Evolutionary conservation across 2,329 filamentous ascomycete species (phyloP).

Genomic region (Botrytis galanthina): DNA sequence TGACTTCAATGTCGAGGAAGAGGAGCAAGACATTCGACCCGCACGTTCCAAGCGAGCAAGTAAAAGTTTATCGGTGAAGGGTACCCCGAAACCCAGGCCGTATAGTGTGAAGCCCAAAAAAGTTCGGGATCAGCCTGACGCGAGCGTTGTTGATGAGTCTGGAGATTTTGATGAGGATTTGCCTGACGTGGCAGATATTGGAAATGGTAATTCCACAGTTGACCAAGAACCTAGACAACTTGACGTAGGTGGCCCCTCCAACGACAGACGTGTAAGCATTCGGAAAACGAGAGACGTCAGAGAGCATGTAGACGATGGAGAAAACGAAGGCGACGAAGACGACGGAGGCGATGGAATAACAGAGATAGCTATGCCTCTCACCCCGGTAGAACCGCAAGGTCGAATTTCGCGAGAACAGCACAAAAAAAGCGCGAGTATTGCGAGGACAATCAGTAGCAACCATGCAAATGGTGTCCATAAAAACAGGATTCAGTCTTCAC

Average conservation of each 20-base stretch:
- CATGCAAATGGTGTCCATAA: neutral
- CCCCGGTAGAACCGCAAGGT: neutral
- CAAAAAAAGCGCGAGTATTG: neutral
- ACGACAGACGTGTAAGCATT: neutral
- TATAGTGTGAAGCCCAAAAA: conserved; percentile 9
- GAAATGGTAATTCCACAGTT: neutral
- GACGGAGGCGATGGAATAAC: neutral
- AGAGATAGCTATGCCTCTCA: neutral
- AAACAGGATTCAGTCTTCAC: neutral
- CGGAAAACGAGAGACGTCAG: neutral
- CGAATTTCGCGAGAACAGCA: neutral
- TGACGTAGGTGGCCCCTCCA: neutral
- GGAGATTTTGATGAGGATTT: neutral
- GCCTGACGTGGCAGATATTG: neutral
- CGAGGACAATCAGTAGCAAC: neutral
- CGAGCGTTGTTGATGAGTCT: neutral
- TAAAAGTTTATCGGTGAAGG: neutral
- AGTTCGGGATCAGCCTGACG: conserved; percentile 18
- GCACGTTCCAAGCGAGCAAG: neutral
- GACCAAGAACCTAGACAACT: neutral
- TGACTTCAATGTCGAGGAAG: neutral
- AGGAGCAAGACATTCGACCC: neutral
- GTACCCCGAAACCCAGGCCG: neutral
- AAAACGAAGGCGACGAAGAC: neutral
- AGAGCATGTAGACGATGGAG: neutral